Base-by-base conservation (phyloP, 805 yeast species). In the Kluyveromyces wickerhamii region DNA sequence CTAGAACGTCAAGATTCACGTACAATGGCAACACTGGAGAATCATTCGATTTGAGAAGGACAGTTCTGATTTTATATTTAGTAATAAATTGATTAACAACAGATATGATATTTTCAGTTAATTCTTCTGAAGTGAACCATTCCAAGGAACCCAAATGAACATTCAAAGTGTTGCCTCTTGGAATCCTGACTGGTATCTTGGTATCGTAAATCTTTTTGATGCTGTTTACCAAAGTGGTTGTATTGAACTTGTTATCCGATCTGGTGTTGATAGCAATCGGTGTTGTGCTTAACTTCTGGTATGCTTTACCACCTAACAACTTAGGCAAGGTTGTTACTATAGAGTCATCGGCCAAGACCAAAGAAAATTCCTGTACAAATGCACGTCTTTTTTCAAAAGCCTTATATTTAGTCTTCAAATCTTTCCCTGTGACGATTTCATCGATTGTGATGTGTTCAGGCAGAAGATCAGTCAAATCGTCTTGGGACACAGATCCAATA, bases 1-100 rank as follows among this genome's bases (percentile, higher is more conserved):
- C 61, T 32, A 65, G 54, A 9, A 60, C 63, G 29, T 53, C 68
- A 20, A 80, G 79, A 29, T 80, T 66, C 52, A 78, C 74, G 60
- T 67, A 92, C 40, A 92, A 66, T 29, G 99, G 97, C 48, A 92
- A 65, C 7, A 88, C 73, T 14, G 96, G 95, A 14, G 95, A 84
- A 27, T 61, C 58, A 38, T 67, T 63, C 9, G 89, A 69, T 63
- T 86, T 86, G 41, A 83, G 55, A 50, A 71, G 74, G 21, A 79
- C 63, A 24, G 72, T 72, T 60, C 76, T 80, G 53, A 74, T 69
- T 26, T 59, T 59, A 23, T 61, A 62, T 16, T 52, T 47, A 5
- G 51, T 59, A 14, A 62, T 50, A 42, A 86, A 69, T 34, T 65
- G 59, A 17, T 62, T 56, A 23, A 74, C 58, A 10, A 84, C 74